Evolutionary conservation across 2,329 filamentous ascomycete genomes (phyloP), one percentile per base, ranked within the genome.

Genomic region (Erysiphe pulchra): DNA sequence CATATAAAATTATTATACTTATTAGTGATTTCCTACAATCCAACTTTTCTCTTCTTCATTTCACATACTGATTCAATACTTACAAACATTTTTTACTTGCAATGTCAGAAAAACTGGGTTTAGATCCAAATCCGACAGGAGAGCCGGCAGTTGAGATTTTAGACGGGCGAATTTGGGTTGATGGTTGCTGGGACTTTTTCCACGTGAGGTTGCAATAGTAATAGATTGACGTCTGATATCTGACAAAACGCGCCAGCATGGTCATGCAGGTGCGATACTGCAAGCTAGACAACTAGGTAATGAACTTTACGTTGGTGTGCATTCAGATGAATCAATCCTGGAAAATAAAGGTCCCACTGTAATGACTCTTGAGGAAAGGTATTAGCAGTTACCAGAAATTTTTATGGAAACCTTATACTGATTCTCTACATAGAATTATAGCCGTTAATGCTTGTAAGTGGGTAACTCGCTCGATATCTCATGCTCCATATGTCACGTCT

Each of bases 111-210:
- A 24, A 24, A 24, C 6, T 24, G 20, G 20, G 3, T 24, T 34
- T 34, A 4, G 32, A 34, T 4, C 32, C 3, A 34, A 34, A 9
- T n/a, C 32, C 32, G 32, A 34, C 3, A 12, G 57, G 57, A 6
- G 52, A 56, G 7, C 48, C 56, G 18, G 56, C 56, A 7, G 49
- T 54, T n/a, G 54, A 56, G 46, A 51, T 60, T 16, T 49, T 58
- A 7, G 69, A 78, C 47, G 75, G 81, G 55, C 77, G 87, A 53
- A 82, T 98, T 56, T 98, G 92, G 92, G 81, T 98, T 24, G 90
- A 98, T 61, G 90, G 90, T 50, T 98, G 90, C 69, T 98, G 94
- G 65, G 90, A 98, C 66, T 98, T 98, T 64, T 92, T 86, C 64
- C 90, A 98, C 61, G 41, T 90, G 95, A 61, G 90, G 82, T 84